Evolutionary conservation across 352 stramenopile genomes (phyloP), one percentile per base, ranked within the genome.

Genomic region (Globisporangium canariense): DNA sequence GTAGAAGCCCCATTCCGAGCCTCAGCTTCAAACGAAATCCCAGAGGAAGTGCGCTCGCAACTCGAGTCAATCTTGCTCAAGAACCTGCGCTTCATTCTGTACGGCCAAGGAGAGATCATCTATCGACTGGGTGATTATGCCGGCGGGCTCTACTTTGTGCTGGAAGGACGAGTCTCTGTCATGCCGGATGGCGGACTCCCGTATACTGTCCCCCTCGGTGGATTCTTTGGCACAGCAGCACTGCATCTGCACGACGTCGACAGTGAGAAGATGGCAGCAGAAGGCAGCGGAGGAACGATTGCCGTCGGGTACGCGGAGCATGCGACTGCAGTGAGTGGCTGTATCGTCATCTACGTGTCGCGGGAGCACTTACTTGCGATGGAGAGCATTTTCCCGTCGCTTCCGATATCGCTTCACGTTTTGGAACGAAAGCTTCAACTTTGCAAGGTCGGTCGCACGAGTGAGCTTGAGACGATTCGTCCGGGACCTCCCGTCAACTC

Each of bases 91-190:
- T 88, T 89, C 57, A 58, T 83, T 25, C 67, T 89, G 2, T 89
- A 84, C 47, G 79, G 79, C 1, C 79, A 89, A 45, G 71, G 73
- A 1, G 79, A 89, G 57, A 76, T 87, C 20, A 84, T 89, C 57
- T 89, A 89, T 36, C 74, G 76, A 1, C 62, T 70, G 0, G 78
- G 78, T 1, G 78, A 86, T 53, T 83, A 87, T 53, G 74, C 76
- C 0, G 55, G 66, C 18, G 78, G 78, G 2, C 34, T 87, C 0
- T 87, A 82, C 41, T 87, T 87, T 55, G 60, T 87, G 14, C 58
- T 87, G 6, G 78, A 87, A 60, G 78, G 76, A 2, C 60, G 79
- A 10, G 74, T 87, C 2, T 73, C 65, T 0, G 58, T 72, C 20
- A 50, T 69, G 41, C 16, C 73, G 0, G 67, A 78, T n/a, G 69